Conservation (phyloP, 2,329 filamentous ascomycete species). For the Sarocladium strictum region DNA sequence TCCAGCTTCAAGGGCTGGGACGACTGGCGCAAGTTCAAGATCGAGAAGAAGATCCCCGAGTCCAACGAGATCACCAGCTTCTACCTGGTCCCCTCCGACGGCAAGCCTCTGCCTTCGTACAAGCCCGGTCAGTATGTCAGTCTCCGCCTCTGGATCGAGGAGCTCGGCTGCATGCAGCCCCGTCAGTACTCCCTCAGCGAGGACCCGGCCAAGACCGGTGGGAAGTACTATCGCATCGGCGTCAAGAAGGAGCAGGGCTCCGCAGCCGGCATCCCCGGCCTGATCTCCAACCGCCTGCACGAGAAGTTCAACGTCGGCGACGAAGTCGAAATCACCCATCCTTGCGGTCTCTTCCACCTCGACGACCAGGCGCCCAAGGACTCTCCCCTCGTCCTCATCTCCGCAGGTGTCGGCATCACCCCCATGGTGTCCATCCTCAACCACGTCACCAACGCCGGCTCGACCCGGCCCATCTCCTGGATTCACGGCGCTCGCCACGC, state of each 20-base stretch:
- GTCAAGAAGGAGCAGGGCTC: constrained; percentile 59
- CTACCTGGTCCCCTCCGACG: constrained; percentile 60
- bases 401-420: constrained; percentile 63
- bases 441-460: constrained; percentile 31
- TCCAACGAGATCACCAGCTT: constrained; percentile 59
- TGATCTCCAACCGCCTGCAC: constrained; percentile 50
- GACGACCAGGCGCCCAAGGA: constrained; percentile 35
- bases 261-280: constrained; percentile 31
- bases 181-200: constrained; percentile 73
- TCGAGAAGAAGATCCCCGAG: constrained; percentile 57
- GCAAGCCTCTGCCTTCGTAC: constrained; percentile 49
- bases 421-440: constrained; percentile 62
- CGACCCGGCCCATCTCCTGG: constrained; percentile 48
- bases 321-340: constrained; percentile 48
- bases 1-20: constrained; percentile 38
- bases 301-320: constrained; percentile 42
- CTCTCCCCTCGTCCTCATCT: constrained; percentile 58
- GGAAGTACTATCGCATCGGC: constrained; percentile 63
- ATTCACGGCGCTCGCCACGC: constrained; percentile 53
- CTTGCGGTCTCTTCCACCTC: constrained; percentile 57
- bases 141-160: constrained; percentile 54
- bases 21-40: constrained; percentile 45
- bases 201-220: constrained; percentile 33
- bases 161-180: constrained; percentile 57
- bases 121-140: constrained; percentile 70